These are phyloP conservation scores for Yamagishiella unicocca DNA, from an alignment of 139 green algal species.

Conservation along the genomic window DNA sequence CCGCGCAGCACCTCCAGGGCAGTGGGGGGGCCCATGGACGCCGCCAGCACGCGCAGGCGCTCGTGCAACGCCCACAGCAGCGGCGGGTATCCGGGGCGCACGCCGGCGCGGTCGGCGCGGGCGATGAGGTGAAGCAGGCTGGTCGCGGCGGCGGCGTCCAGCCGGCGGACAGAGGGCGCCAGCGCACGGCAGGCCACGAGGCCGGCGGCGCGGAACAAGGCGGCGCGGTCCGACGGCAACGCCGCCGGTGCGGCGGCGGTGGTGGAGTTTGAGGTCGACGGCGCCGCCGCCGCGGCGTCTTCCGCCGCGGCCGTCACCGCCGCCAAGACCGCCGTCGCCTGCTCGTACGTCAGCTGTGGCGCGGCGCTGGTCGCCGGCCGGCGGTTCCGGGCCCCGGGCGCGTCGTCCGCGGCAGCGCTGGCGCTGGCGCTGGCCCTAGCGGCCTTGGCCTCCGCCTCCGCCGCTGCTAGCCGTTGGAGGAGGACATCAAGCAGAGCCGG, in stretches of 20 bases:
- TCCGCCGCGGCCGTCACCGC: not conserved
- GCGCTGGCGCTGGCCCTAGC: not conserved
- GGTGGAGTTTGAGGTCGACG: not conserved
- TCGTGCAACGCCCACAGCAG: slow-evolving; percentile 33
- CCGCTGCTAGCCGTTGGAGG: not conserved
- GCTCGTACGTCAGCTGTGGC: not conserved
- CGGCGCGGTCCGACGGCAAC: slow-evolving; percentile 1
- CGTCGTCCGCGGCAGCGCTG: not conserved
- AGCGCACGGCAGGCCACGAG: not conserved
- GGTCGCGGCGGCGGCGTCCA: not conserved
- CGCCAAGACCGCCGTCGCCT: not conserved
- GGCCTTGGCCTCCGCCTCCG: not conserved
- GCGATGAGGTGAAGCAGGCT: not conserved
- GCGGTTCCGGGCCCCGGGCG: not conserved
- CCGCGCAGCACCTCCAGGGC: not conserved
- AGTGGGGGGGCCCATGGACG: not conserved
- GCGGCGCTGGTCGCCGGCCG: not conserved
- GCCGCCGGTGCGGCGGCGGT: not conserved
- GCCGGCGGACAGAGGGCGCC: not conserved
- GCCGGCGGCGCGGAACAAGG: not conserved
- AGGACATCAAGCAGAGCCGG: not conserved
- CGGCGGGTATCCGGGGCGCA: not conserved
- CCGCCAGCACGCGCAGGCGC: slow-evolving; percentile 9
- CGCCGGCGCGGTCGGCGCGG: not conserved
- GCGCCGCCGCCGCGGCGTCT: not conserved